A percentile compares a stretch with the other conserved stretches of the same genome.
Evolutionary conservation across 2,329 filamentous ascomycete genomes (phyloP).

Genomic region (Penicillium sp.): DNA sequence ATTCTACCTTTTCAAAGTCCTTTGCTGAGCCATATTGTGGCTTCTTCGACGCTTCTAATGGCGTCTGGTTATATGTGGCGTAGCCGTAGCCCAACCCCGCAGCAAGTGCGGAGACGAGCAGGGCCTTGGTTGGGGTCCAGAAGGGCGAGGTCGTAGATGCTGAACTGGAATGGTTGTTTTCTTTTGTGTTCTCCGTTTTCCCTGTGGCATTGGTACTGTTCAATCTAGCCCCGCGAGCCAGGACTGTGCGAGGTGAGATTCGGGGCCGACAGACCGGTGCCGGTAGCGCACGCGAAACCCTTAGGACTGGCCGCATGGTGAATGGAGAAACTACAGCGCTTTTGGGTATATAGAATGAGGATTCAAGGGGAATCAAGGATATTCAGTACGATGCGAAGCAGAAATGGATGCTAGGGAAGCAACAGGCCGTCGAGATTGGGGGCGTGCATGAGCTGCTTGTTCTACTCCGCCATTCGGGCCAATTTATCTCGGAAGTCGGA

Average conservation of each 20-base stretch:
- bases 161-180: constrained; percentile 14
- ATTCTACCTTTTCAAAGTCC: constrained; percentile 40
- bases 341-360: background rate
- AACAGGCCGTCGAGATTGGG: background rate
- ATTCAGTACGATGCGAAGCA: background rate
- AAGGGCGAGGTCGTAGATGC: constrained; percentile 28
- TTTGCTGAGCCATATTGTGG: constrained; percentile 39
- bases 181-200: constrained; percentile 7
- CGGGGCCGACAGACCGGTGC: constrained; percentile 26
- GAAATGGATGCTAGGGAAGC: background rate
- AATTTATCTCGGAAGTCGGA: constrained; percentile 16
- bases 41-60: constrained; percentile 17
- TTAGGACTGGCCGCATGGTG: constrained; percentile 24
- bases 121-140: constrained; percentile 47
- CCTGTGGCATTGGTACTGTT: constrained; percentile 17
- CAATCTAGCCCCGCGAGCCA: constrained; percentile 14
- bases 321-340: background rate
- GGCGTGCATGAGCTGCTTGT: constrained; percentile 9
- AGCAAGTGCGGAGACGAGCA: constrained; percentile 50
- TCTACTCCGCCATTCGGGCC: constrained; percentile 4
- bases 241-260: constrained; percentile 9
- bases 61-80: constrained; percentile 42
- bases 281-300: constrained; percentile 27
- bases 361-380: background rate
- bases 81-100: constrained; percentile 52